Evolutionary conservation across 495 filamentous ascomycete genomes (phyloP), one percentile per base, ranked within the genome.

Genomic region (Podospora bellae-mahoneyi): DNA sequence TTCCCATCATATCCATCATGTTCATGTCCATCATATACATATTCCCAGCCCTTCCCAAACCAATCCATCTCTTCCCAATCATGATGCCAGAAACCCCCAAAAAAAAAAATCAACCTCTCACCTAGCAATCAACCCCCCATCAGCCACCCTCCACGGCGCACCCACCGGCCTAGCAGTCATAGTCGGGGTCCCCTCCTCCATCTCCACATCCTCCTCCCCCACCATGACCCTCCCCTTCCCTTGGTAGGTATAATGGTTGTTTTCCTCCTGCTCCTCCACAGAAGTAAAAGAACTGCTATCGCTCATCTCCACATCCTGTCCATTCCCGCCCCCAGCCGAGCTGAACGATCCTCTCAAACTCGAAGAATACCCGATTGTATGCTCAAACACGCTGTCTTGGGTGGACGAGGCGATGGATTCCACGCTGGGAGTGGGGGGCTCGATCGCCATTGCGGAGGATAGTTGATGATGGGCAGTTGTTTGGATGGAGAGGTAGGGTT

Each of bases 221-320:
- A 19, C n/a, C 39, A 48, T 48, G 5, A 48, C 13, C 2, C 15
- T 3, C 39, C 39, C 39, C 1, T 48, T 48, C 15, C 39, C 39
- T 48, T 48, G 39, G 9, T 9, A 48, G 3, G 4, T 26, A 58
- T 20, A 58, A 18, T 57, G 9, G 1, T n/a, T 57, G 54, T 18
- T 58, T n/a, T 20, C 55, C n/a, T 27, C 61, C 20, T 48, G 53
- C 56, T 70, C 73, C 18, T 74, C 68, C 16, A 68, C 77, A 10
- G 75, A 77, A 28, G 68, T 64, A 16, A 73, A 65, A 34, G 78
- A 81, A 34, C 74, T 76, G 19, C 71, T 73, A 65, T 84, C 81
- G 26, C 78, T 79, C 78, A 80, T 82, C 62, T 83, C 81, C 16
- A 83, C 71, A 48, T 83, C 81, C 67, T 60, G 68, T 53, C 48